Percentiles rank a stretch among this genome's conserved stretches.
These are phyloP conservation scores for Beta vulgaris DNA, from an alignment of 148 eudicot genomes.

Conservation along the genomic window DNA sequence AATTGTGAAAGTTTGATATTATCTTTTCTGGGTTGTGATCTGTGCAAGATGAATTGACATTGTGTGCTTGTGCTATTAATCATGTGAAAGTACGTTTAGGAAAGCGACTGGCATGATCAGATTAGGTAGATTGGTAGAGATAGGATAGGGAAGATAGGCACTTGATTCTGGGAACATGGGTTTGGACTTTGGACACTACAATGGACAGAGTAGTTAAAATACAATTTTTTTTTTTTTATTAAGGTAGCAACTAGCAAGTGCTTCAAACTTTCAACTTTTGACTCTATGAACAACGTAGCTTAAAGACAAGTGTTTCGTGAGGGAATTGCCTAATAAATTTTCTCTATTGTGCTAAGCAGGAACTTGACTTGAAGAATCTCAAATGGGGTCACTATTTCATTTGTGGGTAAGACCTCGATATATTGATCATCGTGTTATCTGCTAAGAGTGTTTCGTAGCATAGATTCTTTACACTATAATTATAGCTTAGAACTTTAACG, in stretches of 20 bases:
- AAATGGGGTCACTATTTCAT: slow-evolving; percentile 97
- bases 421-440: background rate
- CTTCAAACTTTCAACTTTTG: no score
- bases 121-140: background rate
- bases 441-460: background rate
- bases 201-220: background rate
- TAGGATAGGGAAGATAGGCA: background rate
- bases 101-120: background rate
- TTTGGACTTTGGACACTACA: background rate
- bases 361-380: slow-evolving; percentile 85
- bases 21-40: background rate
- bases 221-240: no score
- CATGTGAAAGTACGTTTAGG: background rate
- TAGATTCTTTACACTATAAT: background rate
- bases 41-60: background rate
- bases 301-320: no score
- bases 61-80: background rate
- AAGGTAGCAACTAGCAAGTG: no score
- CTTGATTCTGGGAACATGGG: no score
- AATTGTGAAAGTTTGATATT: background rate
- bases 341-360: slow-evolving; percentile 43
- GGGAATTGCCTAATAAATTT: background rate
- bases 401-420: slow-evolving; percentile 64
- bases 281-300: no score
- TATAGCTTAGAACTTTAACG: background rate